A percentile compares a stretch with the other conserved stretches of the same genome.
phyloP scores from a whole-genome alignment of 2,329 filamentous ascomycete species.

The Reticulascus tulasneorum region DNA sequence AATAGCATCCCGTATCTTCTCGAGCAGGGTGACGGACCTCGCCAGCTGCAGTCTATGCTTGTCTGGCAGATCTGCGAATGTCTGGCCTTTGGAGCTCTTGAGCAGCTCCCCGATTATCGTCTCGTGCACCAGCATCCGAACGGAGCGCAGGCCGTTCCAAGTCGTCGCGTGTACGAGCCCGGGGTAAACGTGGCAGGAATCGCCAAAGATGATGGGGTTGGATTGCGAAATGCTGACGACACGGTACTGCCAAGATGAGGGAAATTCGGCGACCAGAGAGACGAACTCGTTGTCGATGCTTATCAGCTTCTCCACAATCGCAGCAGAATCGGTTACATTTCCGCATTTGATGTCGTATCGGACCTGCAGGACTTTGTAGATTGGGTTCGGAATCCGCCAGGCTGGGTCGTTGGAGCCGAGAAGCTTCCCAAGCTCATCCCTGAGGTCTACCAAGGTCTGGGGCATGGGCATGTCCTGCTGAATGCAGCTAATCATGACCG shows the following conservation, averaged over 20 bases:
- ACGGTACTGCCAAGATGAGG: conserved; percentile 38
- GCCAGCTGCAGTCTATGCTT: conserved; percentile 27
- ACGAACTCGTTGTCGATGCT: conserved; percentile 40
- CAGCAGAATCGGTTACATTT: conserved; percentile 28
- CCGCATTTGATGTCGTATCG: conserved; percentile 42
- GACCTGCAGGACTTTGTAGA: conserved; percentile 41
- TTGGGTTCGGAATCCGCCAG: conserved; percentile 38
- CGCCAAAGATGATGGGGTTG: conserved; percentile 37
- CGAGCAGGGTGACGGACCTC: conserved; percentile 32
- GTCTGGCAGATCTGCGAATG: conserved; percentile 15
- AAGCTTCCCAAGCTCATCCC: conserved; percentile 34
- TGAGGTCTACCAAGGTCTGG: conserved; percentile 40
- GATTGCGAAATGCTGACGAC: conserved; percentile 32
- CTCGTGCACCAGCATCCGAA: conserved; percentile 44
- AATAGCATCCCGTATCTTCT: conserved; percentile 36
- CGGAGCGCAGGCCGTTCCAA: conserved; percentile 45
- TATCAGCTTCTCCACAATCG: conserved; percentile 31
- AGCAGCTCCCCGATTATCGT: conserved; percentile 41
- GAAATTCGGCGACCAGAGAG: conserved; percentile 31
- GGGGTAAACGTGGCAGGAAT: conserved; percentile 41
- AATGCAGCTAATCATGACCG: conserved; percentile 48
- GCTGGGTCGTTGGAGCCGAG: conserved; percentile 33
- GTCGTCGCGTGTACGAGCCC: conserved; percentile 40
- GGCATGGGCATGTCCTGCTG: conserved; percentile 47
- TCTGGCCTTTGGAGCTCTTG: conserved; percentile 22